Base-by-base conservation (phyloP, 176 grass and related monocot genomes). In the Lolium perenne region DNA sequence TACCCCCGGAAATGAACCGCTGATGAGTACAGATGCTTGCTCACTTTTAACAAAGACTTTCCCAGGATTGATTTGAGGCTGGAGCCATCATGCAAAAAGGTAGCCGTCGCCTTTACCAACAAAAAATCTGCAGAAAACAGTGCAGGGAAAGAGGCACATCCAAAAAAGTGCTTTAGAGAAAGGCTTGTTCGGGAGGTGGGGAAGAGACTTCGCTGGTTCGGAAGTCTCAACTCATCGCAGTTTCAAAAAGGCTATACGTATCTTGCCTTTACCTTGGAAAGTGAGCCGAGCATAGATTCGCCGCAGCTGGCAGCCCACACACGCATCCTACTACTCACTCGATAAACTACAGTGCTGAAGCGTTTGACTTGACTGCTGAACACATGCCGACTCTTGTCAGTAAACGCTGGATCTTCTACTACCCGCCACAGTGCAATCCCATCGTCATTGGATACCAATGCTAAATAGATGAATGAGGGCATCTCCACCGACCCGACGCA, bases 151-250 rank as follows among this genome's bases (percentile, higher is more conserved):
- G 26, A 86, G 47, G 82, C 77, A 62, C 71, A 69, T 67, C 80
- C 67, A 17, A 40, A 83, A 80, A 87, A 67, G 89, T 76, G 13
- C 89, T 91, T 91, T 87, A 32, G 40, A 17, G 81, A 87, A 87
- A 87, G 89, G 67, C 85, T 77, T 84, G 60, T 91, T 91, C 68
- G 51, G 89, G 69, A 43, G 59, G 66, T 72, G 46, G 38, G 48
- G 83, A 74, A 38, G 47, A n/a, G 8, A 18, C 62, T 78, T 72
- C 11, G 59, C 60, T 45, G 64, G 48, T 50, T 81, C 38, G 47
- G 21, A 90, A 79, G 67, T 76, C 58, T 38, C 58, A 91, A 76
- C 76, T 76, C 58, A 90, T 66, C 35, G 80, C 62, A 86, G 51
- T 84, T 90, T 78, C 16, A 79, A 86, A 90, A 86, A 79, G 74